These are phyloP conservation scores for Suillus tomentosus DNA, from an alignment of 768 basidiomycete genomes.

Conservation along the genomic window DNA sequence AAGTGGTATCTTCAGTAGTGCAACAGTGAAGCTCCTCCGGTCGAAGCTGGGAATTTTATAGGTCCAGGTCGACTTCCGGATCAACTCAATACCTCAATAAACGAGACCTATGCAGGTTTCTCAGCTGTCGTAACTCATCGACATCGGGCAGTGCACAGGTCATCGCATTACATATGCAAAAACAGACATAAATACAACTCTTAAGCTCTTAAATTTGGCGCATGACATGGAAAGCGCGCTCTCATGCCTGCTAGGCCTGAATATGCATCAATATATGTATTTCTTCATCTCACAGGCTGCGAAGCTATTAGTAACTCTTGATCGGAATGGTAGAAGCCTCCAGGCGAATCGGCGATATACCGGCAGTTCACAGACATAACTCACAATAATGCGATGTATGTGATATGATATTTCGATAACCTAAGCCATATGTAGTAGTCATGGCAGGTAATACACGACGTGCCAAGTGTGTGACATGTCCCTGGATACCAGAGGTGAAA, in stretches of 20 bases:
- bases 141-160: background rate
- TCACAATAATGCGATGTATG: conserved; percentile 17
- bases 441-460: conserved; percentile 11
- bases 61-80: background rate
- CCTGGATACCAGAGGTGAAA: conserved; percentile 1
- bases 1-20: background rate
- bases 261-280: conserved; percentile 67
- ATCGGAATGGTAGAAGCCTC: conserved; percentile 39
- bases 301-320: conserved; percentile 64
- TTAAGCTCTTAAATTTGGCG: conserved; percentile 1
- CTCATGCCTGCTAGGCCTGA: conserved; percentile 35
- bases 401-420: conserved; percentile 18
- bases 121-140: background rate
- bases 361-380: conserved; percentile 23
- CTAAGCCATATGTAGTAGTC: conserved; percentile 22
- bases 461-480: background rate
- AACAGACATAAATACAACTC: conserved; percentile 1
- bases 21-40: conserved; percentile 10
- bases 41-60: background rate
- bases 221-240: conserved; percentile 71
- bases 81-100: background rate
- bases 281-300: conserved; percentile 49
- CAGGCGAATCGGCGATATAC: conserved; percentile 29
- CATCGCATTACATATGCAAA: background rate
- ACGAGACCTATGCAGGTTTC: background rate